Conservation (phyloP, 2,329 filamentous ascomycete genomes). For the Coleophoma eucalyptorum region DNA sequence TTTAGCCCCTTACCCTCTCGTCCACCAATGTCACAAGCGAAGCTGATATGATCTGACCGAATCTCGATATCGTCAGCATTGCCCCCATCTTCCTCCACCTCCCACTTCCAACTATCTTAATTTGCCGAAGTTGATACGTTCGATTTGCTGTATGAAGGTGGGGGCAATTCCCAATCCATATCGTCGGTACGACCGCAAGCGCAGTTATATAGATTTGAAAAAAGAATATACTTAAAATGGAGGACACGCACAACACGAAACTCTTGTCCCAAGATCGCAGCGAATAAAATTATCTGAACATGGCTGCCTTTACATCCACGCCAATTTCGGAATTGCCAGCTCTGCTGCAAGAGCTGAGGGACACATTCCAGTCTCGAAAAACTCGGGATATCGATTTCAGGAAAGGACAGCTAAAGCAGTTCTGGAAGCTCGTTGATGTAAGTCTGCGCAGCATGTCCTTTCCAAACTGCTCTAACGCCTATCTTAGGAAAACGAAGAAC, state of each 20-base stretch:
- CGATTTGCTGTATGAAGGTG: background rate
- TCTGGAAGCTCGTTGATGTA: background rate
- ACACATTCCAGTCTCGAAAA: background rate
- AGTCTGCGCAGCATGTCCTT: background rate
- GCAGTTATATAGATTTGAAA: background rate
- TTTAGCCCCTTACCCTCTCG: background rate
- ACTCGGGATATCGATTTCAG: background rate
- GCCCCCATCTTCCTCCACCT: background rate
- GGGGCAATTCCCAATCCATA: background rate
- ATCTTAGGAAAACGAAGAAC: too few relatives aligned
- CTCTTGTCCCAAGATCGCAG: background rate
- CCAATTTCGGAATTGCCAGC: background rate
- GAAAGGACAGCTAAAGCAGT: background rate
- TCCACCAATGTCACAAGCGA: background rate
- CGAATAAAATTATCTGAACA: background rate
- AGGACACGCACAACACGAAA: background rate
- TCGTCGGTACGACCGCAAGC: background rate
- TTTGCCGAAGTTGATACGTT: background rate
- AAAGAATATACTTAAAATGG: background rate
- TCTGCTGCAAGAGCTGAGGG: background rate
- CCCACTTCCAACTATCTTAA: background rate
- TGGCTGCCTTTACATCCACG: background rate
- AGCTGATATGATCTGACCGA: background rate
- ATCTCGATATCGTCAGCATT: background rate
- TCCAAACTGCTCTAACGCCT: too few relatives aligned